A percentile compares a stretch with the other conserved stretches of the same genome.
These are phyloP conservation scores for Agrocybe chaxingu DNA, from an alignment of 768 basidiomycete species.

Conservation along the genomic window DNA sequence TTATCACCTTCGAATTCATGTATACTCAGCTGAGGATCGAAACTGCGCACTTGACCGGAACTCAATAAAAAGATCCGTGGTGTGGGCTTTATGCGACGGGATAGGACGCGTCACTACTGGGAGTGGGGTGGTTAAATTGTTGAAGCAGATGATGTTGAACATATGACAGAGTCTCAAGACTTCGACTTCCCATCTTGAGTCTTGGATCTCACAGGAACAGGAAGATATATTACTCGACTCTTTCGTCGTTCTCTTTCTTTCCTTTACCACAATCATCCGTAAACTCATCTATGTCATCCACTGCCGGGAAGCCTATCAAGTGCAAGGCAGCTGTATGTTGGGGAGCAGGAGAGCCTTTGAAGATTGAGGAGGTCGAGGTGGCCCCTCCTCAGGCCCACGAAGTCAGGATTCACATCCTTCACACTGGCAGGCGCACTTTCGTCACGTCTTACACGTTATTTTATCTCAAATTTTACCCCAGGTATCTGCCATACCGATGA, in stretches of 20 bases:
- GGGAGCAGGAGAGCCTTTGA: slow-evolving; percentile 84
- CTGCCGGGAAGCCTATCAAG: slow-evolving; percentile 74
- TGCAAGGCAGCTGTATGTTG: slow-evolving; percentile 96
- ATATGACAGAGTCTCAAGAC: too few relatives aligned
- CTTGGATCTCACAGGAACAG: slow-evolving; percentile 12
- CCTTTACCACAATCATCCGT: slow-evolving; percentile 19
- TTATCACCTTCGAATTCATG: too few relatives aligned
- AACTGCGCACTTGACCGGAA: too few relatives aligned
- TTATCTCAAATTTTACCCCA: slow-evolving; percentile 18
- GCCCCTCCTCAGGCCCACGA: slow-evolving; percentile 87
- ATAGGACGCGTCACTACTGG: too few relatives aligned
- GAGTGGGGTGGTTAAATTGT: too few relatives aligned
- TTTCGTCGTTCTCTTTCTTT: slow-evolving; percentile 11
- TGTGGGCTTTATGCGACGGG: too few relatives aligned
- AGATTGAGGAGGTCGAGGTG: slow-evolving; percentile 91
- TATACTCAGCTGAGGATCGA: not conserved
- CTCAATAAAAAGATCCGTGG: not conserved
- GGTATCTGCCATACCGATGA: slow-evolving; percentile 98
- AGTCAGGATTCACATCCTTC: slow-evolving; percentile 89
- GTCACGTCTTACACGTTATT: too few relatives aligned
- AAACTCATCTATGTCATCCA: slow-evolving; percentile 58
- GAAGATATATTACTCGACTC: slow-evolving; percentile 10
- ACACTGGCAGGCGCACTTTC: slow-evolving; percentile 62
- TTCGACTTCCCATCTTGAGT: not conserved
- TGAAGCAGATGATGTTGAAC: too few relatives aligned